These are phyloP conservation scores for Endoconidiophora polonica DNA, from an alignment of 2,329 filamentous ascomycete genomes.

Conservation along the genomic window DNA sequence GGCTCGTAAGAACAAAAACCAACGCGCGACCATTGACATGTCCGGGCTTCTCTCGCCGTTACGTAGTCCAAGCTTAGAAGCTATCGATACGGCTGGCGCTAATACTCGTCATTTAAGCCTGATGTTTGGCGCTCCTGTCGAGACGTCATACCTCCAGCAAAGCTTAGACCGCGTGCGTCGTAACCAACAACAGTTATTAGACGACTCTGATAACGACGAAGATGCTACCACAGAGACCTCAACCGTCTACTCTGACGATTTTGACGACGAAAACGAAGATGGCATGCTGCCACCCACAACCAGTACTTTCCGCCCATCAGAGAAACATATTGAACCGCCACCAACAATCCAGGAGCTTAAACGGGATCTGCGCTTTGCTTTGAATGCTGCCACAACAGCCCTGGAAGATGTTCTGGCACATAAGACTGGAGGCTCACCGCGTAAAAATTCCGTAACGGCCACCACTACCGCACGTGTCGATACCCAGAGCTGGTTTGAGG, in stretches of 20 bases:
- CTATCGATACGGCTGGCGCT: slow-evolving; percentile 29
- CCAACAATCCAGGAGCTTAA: slow-evolving; percentile 71
- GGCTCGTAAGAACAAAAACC: slow-evolving; percentile 51
- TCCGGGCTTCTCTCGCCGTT: slow-evolving; percentile 28
- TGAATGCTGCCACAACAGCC: slow-evolving; percentile 53
- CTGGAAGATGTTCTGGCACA: slow-evolving; percentile 37
- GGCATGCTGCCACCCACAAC: slow-evolving; percentile 91
- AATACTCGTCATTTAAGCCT: slow-evolving; percentile 21
- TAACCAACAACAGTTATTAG: not conserved
- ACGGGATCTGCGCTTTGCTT: slow-evolving; percentile 42
- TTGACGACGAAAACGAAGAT: slow-evolving; percentile 48
- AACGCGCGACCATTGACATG: slow-evolving; percentile 40
- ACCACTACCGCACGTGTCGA: slow-evolving; percentile 26
- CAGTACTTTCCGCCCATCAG: slow-evolving; percentile 81
- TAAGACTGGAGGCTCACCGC: slow-evolving; percentile 14
- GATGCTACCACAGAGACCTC: slow-evolving; percentile 3
- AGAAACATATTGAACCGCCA: slow-evolving; percentile 65
- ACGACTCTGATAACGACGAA: slow-evolving; percentile 17
- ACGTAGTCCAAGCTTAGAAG: slow-evolving; percentile 19
- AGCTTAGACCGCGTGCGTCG: not conserved
- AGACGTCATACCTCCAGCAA: slow-evolving; percentile 19
- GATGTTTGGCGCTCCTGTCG: slow-evolving; percentile 22
- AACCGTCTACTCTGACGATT: slow-evolving; percentile 24
- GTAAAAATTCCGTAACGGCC: slow-evolving; percentile 17
- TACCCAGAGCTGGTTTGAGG: slow-evolving; percentile 52